Evolutionary conservation across 2,329 filamentous ascomycete species (phyloP).

Genomic region (Cephalotrichum gorgonifer): DNA sequence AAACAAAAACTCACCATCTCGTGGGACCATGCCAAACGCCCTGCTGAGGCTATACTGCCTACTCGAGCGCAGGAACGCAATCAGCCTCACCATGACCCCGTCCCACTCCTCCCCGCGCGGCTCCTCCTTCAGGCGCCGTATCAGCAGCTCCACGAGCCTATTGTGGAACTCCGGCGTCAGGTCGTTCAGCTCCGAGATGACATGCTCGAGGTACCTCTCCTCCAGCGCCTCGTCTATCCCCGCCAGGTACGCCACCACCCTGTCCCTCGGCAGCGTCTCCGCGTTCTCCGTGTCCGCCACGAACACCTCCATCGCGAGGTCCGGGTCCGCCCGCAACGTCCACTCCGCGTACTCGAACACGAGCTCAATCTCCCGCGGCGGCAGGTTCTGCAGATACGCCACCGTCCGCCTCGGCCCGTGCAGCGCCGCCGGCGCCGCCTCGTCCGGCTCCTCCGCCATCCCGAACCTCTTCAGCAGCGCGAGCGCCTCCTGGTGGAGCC

Average conservation of each 20-base stretch:
- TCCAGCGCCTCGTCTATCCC: slow-evolving; percentile 62
- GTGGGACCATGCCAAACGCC: slow-evolving; percentile 67
- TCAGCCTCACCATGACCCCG: slow-evolving; percentile 53
- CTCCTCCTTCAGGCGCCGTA: slow-evolving; percentile 44
- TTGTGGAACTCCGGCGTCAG: slow-evolving; percentile 81
- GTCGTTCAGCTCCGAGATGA: slow-evolving; percentile 81
- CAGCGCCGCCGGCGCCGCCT: slow-evolving; percentile 42
- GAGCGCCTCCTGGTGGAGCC: slow-evolving; percentile 77
- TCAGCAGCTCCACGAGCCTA: slow-evolving; percentile 58
- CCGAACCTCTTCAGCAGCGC: slow-evolving; percentile 77
- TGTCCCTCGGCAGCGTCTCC: slow-evolving; percentile 71
- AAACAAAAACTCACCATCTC: slow-evolving; percentile 56
- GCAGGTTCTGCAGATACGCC: slow-evolving; percentile 79
- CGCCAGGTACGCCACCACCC: slow-evolving; percentile 64
- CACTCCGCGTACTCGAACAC: slow-evolving; percentile 87
- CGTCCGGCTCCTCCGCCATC: slow-evolving; percentile 39
- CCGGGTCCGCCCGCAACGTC: slow-evolving; percentile 64
- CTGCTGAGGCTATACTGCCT: slow-evolving; percentile 70
- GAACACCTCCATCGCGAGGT: slow-evolving; percentile 85
- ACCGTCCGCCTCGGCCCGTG: slow-evolving; percentile 78
- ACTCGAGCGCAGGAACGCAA: slow-evolving; percentile 66
- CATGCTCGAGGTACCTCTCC: slow-evolving; percentile 77
- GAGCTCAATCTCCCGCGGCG: slow-evolving; percentile 78
- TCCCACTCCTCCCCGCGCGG: slow-evolving; percentile 38
- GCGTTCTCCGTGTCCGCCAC: slow-evolving; percentile 89